These are phyloP conservation scores for Ceratobasidium sp. DNA, from an alignment of 1,284 basidiomycete genomes.

Conservation along the genomic window DNA sequence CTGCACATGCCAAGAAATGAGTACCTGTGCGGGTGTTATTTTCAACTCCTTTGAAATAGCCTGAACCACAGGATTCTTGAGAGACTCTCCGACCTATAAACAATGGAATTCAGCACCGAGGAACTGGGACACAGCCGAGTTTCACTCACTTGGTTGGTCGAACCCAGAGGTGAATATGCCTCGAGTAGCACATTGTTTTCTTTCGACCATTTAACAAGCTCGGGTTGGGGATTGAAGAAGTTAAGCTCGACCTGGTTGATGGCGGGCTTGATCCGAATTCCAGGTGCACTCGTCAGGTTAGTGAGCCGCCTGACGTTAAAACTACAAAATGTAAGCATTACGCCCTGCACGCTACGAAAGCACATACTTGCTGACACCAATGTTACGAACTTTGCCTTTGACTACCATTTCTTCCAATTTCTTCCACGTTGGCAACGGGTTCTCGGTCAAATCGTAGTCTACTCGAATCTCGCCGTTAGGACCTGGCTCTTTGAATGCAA, in stretches of 20 bases:
- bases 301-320: slow-evolving; percentile 60
- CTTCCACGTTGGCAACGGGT: slow-evolving; percentile 68
- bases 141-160: slow-evolving; percentile 62
- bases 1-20: slow-evolving; percentile 82
- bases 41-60: slow-evolving; percentile 67
- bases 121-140: slow-evolving; percentile 58
- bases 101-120: slow-evolving; percentile 50
- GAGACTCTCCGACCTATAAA: slow-evolving; percentile 28
- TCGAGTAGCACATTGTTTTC: slow-evolving; percentile 70
- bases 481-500: slow-evolving; percentile 65
- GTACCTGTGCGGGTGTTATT: slow-evolving; percentile 77
- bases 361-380: slow-evolving; percentile 54
- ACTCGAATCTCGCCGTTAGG: slow-evolving; percentile 55
- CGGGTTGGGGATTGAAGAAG: slow-evolving; percentile 82
- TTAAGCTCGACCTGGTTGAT: slow-evolving; percentile 86
- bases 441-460: slow-evolving; percentile 68
- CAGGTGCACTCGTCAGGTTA: slow-evolving; percentile 72
- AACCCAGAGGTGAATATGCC: slow-evolving; percentile 79
- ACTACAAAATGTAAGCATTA: slow-evolving; percentile 48
- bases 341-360: not conserved
- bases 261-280: slow-evolving; percentile 60
- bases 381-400: slow-evolving; percentile 53
- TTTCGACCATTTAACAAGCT: slow-evolving; percentile 74
- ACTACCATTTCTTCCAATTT: slow-evolving; percentile 55
- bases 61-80: slow-evolving; percentile 49